Conservation (phyloP, 2,329 filamentous ascomycete genomes). For the Cladosporium austrohemisphaericum region DNA sequence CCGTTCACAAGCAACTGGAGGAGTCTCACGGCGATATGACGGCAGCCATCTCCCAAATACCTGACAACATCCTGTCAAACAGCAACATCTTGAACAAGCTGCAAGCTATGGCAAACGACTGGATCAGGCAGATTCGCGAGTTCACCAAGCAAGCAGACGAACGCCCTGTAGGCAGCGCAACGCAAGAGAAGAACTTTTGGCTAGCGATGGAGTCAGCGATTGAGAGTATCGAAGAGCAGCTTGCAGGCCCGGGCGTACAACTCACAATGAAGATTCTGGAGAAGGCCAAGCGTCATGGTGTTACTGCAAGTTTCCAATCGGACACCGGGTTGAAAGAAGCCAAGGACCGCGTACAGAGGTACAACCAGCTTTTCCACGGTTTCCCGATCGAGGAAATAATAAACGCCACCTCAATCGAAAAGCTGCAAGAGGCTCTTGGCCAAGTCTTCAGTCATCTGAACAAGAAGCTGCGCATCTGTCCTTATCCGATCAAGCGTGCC, state of each 20-base stretch:
- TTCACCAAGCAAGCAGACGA: conserved; percentile 94
- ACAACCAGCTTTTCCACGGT: conserved; percentile 97
- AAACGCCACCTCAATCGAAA: conserved; percentile 82
- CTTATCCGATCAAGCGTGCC: conserved; percentile 88
- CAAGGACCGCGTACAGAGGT: conserved; percentile 94
- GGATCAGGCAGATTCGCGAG: conserved; percentile 97
- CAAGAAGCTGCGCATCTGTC: conserved; percentile 94
- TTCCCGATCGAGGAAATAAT: conserved; percentile 93
- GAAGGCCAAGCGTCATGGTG: conserved; percentile 96
- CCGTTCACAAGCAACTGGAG: conserved; percentile 81
- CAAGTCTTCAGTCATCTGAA: conserved; percentile 93
- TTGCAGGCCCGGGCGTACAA: conserved; percentile 81
- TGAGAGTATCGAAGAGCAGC: conserved; percentile 84
- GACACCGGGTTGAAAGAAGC: conserved; percentile 96
- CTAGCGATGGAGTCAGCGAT: conserved; percentile 92
- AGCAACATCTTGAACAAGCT: conserved; percentile 90
- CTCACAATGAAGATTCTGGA: conserved; percentile 93
- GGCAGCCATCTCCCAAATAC: conserved; percentile 75
- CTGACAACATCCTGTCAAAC: conserved; percentile 72
- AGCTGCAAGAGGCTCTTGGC: conserved; percentile 82
- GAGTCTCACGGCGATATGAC: conserved; percentile 63
- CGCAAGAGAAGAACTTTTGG: conserved; percentile 99
- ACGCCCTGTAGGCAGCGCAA: conserved; percentile 71
- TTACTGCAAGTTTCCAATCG: conserved; percentile 91
- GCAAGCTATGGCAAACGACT: conserved; percentile 89